A percentile compares a stretch with the other conserved stretches of the same genome.
Evolutionary conservation across 164 flowering plant species (phyloP).

Genomic region (Protea cynaroides): DNA sequence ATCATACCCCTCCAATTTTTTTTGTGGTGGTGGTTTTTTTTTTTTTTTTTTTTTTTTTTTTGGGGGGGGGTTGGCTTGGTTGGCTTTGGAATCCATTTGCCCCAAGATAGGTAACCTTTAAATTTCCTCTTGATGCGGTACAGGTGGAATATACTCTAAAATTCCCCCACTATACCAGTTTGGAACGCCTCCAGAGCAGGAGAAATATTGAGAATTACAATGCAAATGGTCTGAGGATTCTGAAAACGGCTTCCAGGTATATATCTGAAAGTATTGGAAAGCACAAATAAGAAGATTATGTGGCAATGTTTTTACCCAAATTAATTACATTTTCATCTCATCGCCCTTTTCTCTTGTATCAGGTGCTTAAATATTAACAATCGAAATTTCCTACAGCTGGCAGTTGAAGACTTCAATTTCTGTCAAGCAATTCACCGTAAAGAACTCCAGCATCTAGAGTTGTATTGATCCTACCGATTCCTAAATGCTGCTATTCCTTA

Average conservation of each 20-base stretch:
- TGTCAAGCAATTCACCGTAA: conserved; percentile 42
- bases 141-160: conserved; percentile 49
- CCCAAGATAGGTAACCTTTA: no score
- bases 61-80: no score
- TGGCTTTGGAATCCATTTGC: no score
- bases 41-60: no score
- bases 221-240: conserved; percentile 7
- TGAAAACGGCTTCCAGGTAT: conserved; percentile 28
- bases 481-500: not conserved
- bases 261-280: not conserved
- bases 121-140: conserved; percentile 3
- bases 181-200: conserved; percentile 36
- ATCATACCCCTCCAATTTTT: no score
- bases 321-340: not conserved
- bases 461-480: conserved; percentile 29
- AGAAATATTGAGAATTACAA: conserved; percentile 43
- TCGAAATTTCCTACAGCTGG: conserved; percentile 33
- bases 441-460: conserved; percentile 51
- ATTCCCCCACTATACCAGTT: conserved; percentile 19
- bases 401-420: conserved; percentile 49
- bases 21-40: no score
- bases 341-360: conserved; percentile 2
- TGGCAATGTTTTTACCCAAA: not conserved
- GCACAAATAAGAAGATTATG: conserved; percentile 7
- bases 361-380: conserved; percentile 38